Conservation (phyloP, 441 rosid species). For the Erodium trifolium region DNA sequence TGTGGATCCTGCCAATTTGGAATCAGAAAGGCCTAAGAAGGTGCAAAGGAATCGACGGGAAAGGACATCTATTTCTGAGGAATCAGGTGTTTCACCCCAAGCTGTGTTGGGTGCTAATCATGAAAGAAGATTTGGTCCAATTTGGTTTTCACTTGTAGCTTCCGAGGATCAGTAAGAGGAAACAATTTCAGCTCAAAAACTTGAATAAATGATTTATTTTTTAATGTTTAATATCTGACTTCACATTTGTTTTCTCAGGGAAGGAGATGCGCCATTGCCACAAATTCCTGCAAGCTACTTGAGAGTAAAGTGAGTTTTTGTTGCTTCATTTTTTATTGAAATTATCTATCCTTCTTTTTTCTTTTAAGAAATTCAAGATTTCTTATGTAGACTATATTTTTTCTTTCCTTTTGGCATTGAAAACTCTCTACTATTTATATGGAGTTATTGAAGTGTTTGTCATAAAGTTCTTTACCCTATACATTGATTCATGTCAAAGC, state of each 20-base stretch:
- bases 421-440: no score
- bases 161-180: conserved; percentile 57
- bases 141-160: conserved; percentile 66
- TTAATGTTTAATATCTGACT: background rate
- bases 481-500: no score
- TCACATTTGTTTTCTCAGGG: conserved; percentile 36
- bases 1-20: conserved; percentile 38
- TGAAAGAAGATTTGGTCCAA: conserved; percentile 45
- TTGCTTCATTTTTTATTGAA: background rate
- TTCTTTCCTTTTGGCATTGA: background rate
- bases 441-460: no score
- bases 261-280: conserved; percentile 49
- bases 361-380: background rate
- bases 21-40: conserved; percentile 39
- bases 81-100: conserved; percentile 37
- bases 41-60: conserved; percentile 42
- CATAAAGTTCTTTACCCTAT: no score
- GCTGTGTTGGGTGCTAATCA: conserved; percentile 28
- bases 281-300: conserved; percentile 48
- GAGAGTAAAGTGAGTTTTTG: conserved; percentile 45
- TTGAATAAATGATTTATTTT: background rate
- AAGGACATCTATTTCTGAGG: conserved; percentile 33
- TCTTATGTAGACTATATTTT: background rate
- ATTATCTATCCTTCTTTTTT: background rate
- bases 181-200: conserved; percentile 22